A percentile compares a stretch with the other conserved stretches of the same genome.
phyloP scores from a whole-genome alignment of 2,329 filamentous ascomycete species.

The Cladosporium sp. region DNA sequence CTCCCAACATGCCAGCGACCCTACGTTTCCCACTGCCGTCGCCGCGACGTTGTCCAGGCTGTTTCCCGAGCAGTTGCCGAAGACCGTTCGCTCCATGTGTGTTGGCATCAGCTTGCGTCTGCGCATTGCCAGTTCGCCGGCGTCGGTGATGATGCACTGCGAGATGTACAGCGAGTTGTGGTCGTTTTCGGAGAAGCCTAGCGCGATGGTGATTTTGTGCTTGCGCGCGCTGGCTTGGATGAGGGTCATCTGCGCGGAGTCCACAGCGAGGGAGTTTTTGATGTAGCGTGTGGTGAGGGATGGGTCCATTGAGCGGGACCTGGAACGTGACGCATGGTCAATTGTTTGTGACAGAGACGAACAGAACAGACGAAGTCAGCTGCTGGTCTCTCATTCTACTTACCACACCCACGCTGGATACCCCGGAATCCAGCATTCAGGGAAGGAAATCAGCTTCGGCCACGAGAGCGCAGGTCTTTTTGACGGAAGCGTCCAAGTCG shows the following conservation, averaged over 20 bases:
- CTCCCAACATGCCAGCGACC: background rate
- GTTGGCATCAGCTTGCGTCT: constrained; percentile 46
- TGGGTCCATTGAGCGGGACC: constrained; percentile 43
- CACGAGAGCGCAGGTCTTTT: constrained; percentile 60
- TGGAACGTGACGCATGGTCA: background rate
- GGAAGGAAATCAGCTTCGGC: constrained; percentile 55
- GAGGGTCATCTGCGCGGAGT: constrained; percentile 45
- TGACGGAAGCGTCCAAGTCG: constrained; percentile 55
- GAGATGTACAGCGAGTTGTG: constrained; percentile 43
- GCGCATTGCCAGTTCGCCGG: constrained; percentile 39
- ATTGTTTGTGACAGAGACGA: background rate
- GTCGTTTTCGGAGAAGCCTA: constrained; percentile 44
- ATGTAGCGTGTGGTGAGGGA: constrained; percentile 44
- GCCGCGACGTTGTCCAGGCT: constrained; percentile 40
- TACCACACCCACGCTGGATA: constrained; percentile 51
- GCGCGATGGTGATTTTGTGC: constrained; percentile 40
- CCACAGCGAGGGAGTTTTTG: constrained; percentile 44
- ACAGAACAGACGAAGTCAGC: no score
- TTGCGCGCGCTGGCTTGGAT: constrained; percentile 40
- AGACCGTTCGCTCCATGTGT: constrained; percentile 41
- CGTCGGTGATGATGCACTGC: constrained; percentile 39
- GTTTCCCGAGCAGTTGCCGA: constrained; percentile 32
- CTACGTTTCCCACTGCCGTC: constrained; percentile 31
- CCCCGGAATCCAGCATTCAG: constrained; percentile 47
- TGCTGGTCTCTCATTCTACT: constrained; percentile 17